Conservation (phyloP, 306 rosid genomes). For the Myrica gale region DNA sequence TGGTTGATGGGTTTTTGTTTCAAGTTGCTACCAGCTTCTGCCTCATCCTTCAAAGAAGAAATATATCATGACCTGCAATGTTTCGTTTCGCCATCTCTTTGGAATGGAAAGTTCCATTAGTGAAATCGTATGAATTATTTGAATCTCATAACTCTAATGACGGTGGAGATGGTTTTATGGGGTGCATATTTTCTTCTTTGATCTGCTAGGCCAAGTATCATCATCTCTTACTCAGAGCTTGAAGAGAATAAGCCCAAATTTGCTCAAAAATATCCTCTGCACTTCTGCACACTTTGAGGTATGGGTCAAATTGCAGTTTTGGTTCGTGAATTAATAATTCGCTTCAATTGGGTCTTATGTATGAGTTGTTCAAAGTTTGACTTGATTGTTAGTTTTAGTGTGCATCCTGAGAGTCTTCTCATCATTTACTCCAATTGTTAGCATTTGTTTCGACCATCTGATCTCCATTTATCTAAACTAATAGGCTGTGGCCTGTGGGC, state of each 20-base stretch:
- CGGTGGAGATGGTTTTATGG: no score
- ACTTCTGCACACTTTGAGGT: background rate
- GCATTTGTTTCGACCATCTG: background rate
- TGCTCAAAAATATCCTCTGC: background rate
- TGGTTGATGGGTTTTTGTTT: background rate
- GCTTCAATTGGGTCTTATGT: no score
- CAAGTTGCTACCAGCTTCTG: conserved; percentile 1
- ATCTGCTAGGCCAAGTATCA: no score
- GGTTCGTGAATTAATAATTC: no score
- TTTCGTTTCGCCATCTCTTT: background rate
- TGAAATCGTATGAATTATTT: background rate
- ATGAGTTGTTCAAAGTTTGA: no score
- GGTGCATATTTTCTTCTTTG: no score
- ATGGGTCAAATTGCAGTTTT: background rate
- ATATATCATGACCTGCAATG: background rate
- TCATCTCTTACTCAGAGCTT: no score
- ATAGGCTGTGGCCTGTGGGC: background rate
- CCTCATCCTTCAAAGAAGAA: background rate
- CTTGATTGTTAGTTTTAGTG: no score
- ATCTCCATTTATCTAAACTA: background rate
- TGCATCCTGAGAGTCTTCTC: no score
- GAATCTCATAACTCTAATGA: background rate
- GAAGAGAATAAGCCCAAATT: background rate
- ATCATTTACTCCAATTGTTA: no score
- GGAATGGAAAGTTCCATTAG: background rate